Percentiles rank a stretch among this genome's conserved stretches.
Evolutionary conservation across 2,329 filamentous ascomycete genomes (phyloP).

Genomic region (Aaosphaeria arxii): DNA sequence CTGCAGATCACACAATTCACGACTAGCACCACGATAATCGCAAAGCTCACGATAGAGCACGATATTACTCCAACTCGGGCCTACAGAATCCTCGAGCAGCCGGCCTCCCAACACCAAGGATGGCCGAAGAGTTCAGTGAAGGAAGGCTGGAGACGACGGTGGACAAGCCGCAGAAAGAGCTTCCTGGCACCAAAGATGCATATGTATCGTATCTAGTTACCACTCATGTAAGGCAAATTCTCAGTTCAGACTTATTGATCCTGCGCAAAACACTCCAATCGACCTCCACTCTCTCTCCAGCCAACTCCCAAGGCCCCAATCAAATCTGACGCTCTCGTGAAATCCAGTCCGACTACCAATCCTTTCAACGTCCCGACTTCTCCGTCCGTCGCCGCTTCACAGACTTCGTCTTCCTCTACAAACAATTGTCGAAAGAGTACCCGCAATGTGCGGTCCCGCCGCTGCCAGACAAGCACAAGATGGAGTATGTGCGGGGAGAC

Average conservation of each 20-base stretch:
- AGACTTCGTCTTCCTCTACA: conserved; percentile 96
- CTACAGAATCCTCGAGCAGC: too few species aligned
- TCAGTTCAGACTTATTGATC: conserved; percentile 12
- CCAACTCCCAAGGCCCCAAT: neutral
- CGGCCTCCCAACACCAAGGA: too few species aligned
- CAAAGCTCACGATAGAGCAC: too few species aligned
- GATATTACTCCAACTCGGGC: too few species aligned
- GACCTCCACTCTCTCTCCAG: neutral
- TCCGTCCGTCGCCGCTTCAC: conserved; percentile 88
- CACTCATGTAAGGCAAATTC: conserved; percentile 61
- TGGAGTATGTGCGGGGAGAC: conserved; percentile 97
- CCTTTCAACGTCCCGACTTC: conserved; percentile 80
- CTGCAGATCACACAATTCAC: too few species aligned
- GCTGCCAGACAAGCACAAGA: conserved; percentile 96
- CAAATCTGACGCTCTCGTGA: conserved; percentile 1
- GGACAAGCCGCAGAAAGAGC: conserved; percentile 83
- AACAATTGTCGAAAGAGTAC: conserved; percentile 81
- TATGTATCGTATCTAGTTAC: conserved; percentile 96
- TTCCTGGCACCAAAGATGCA: conserved; percentile 92
- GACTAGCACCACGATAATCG: too few species aligned
- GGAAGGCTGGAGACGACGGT: conserved; percentile 84
- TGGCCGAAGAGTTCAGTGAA: conserved; percentile 39
- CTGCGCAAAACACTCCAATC: too few species aligned
- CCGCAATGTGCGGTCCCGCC: conserved; percentile 91
- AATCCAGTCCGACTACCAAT: conserved; percentile 81